phyloP scores from a whole-genome alignment of 805 yeast genomes.

The Spathaspora arborariae region DNA sequence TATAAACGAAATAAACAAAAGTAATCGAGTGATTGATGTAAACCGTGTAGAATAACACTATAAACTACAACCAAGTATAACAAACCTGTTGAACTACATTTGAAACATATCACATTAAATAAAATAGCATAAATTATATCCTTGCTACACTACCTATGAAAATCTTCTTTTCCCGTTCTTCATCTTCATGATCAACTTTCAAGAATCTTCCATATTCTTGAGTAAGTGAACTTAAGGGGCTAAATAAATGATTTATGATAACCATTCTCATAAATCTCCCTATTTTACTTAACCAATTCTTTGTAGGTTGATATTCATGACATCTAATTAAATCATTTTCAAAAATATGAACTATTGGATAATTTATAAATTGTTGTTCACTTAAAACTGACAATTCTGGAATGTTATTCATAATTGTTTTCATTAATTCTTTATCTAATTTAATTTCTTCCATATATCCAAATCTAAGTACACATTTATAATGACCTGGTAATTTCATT shows the following conservation, averaged over 20 bases:
- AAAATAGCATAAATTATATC: slow-evolving; percentile 9
- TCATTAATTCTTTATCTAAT: slow-evolving; percentile 17
- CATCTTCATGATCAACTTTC: slow-evolving; percentile 15
- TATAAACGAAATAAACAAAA: too few relatives aligned
- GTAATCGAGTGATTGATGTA: too few relatives aligned
- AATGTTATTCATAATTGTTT: slow-evolving; percentile 17
- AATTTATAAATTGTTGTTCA: slow-evolving; percentile 4
- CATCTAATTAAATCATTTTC: slow-evolving; percentile 26
- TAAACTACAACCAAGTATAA: too few relatives aligned
- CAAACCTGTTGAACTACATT: background rate
- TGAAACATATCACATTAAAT: background rate
- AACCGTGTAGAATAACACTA: too few relatives aligned
- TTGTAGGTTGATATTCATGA: slow-evolving; percentile 14
- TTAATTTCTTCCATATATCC: slow-evolving; percentile 46
- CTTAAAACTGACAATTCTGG: slow-evolving; percentile 12
- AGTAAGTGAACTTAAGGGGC: slow-evolving; percentile 22
- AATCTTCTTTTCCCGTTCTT: slow-evolving; percentile 20
- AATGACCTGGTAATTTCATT: slow-evolving; percentile 43
- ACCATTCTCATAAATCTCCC: slow-evolving; percentile 13
- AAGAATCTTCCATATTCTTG: slow-evolving; percentile 20
- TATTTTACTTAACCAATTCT: slow-evolving; percentile 16
- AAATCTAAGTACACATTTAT: slow-evolving; percentile 44
- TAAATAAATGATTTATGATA: slow-evolving; percentile 22
- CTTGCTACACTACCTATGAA: slow-evolving; percentile 25
- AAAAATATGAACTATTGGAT: slow-evolving; percentile 26